Conservation (phyloP, 2,329 filamentous ascomycete genomes). For the Setomelanomma holmii region DNA sequence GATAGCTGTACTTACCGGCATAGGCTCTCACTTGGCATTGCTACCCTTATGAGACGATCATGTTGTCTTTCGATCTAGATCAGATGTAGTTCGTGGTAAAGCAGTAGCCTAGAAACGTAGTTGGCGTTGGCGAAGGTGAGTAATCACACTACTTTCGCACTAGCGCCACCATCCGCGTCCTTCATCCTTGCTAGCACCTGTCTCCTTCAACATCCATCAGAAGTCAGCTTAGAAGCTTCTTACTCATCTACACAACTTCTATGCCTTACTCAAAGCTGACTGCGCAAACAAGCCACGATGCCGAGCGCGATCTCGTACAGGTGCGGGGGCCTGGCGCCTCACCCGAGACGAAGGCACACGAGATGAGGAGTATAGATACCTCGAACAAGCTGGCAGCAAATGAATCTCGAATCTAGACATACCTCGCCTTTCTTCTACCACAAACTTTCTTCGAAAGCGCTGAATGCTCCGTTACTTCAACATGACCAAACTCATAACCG, state of each 20-base stretch:
- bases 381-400: not conserved
- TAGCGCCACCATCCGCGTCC: not conserved
- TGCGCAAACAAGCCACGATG: not conserved
- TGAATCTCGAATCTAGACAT: not conserved
- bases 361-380: not conserved
- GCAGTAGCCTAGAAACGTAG: not conserved
- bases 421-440: not conserved
- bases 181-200: not conserved
- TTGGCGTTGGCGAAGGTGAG: not conserved
- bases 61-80: not conserved
- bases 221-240: not conserved
- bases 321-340: not conserved
- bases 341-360: not conserved
- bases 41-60: too few relatives aligned
- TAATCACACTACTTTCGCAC: not conserved
- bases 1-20: too few relatives aligned
- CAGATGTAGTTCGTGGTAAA: not conserved
- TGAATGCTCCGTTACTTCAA: constrained; percentile 1
- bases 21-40: too few relatives aligned
- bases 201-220: not conserved
- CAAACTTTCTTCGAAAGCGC: not conserved
- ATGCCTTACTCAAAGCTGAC: not conserved
- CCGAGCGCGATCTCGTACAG: not conserved
- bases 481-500: constrained; percentile 56
- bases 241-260: not conserved